Evolutionary conservation across 2,329 filamentous ascomycete genomes (phyloP).

Genomic region (Talaromyces sp.): DNA sequence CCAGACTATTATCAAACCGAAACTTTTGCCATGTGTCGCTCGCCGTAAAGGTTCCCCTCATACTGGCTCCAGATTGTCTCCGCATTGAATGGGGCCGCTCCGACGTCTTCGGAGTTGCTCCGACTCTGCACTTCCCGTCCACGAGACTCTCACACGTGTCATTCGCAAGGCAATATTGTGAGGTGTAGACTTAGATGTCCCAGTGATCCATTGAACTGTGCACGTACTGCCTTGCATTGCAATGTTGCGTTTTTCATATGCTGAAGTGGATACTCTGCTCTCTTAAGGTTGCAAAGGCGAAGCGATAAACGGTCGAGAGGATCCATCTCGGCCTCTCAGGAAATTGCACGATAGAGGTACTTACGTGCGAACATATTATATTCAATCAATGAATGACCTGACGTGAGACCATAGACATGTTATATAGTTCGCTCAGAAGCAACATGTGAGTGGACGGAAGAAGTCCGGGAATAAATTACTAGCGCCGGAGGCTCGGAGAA

Average conservation of each 20-base stretch:
- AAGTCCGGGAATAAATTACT: conserved; percentile 9
- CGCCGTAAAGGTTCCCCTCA: conserved; percentile 1
- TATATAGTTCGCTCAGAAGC: not conserved
- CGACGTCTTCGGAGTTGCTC: conserved; percentile 15
- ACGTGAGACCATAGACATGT: not conserved
- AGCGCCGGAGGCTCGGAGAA: conserved; percentile 4
- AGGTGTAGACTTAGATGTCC: not conserved
- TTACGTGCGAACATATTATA: no score
- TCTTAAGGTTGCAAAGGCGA: not conserved
- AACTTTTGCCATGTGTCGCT: no score
- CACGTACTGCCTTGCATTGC: no score
- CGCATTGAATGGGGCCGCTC: not conserved
- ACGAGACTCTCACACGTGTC: not conserved
- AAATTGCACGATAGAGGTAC: not conserved
- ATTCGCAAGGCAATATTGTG: no score
- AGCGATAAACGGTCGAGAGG: no score
- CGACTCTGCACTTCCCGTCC: not conserved
- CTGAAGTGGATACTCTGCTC: not conserved
- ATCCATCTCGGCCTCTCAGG: not conserved
- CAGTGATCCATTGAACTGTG: not conserved
- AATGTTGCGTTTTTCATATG: no score
- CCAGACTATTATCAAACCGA: conserved; percentile 51
- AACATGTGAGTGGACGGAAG: not conserved
- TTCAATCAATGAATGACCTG: not conserved
- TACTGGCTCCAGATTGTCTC: not conserved